These are phyloP conservation scores for Cucumis melo DNA, from an alignment of 306 rosid genomes.

Conservation along the genomic window DNA sequence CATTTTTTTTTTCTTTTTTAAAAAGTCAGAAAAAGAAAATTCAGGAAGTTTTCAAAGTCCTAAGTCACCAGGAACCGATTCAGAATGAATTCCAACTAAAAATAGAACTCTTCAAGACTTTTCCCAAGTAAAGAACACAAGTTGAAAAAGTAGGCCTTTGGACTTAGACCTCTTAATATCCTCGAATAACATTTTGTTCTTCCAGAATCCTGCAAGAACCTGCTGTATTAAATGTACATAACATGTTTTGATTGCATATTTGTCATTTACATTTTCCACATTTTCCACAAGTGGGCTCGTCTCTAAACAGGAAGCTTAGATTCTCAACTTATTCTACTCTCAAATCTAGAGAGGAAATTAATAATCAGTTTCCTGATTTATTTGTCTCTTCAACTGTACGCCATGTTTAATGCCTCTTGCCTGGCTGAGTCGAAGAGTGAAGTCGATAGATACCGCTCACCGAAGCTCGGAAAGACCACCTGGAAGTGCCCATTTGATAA, in stretches of 20 bases:
- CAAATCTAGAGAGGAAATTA: background rate
- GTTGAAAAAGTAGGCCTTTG: background rate
- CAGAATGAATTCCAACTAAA: background rate
- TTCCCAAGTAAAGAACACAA: background rate
- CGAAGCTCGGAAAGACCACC: constrained; percentile 61
- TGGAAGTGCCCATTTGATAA: background rate
- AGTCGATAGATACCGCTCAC: constrained; percentile 62
- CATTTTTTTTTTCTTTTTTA: no score
- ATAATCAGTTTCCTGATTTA: background rate
- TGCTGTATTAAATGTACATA: background rate
- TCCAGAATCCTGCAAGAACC: background rate
- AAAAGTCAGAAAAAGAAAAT: no score
- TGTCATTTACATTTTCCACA: background rate
- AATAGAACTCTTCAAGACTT: background rate
- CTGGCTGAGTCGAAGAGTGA: constrained; percentile 41
- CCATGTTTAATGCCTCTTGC: constrained; percentile 47
- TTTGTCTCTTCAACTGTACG: background rate
- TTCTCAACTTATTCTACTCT: background rate
- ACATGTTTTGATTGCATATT: background rate
- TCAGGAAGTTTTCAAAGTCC: no score
- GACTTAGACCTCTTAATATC: background rate
- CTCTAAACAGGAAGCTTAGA: background rate
- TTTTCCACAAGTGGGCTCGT: background rate
- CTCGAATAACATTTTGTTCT: background rate
- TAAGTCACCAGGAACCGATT: no score